These are phyloP conservation scores for Cucumis hystrix DNA, from an alignment of 306 rosid genomes.

Conservation along the genomic window DNA sequence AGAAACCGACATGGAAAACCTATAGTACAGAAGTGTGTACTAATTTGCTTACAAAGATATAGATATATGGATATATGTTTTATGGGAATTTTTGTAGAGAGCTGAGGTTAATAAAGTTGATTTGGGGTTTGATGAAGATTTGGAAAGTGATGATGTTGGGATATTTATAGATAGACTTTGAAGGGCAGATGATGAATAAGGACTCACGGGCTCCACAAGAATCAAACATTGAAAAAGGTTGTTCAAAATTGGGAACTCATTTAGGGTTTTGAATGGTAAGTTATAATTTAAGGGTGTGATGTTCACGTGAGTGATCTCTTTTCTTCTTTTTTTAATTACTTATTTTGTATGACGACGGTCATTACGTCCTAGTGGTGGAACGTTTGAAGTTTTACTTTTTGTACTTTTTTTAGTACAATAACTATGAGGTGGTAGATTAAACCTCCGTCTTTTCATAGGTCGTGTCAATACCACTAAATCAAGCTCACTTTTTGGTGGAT, in stretches of 20 bases:
- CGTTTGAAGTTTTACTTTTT: too few relatives aligned
- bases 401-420: too few relatives aligned
- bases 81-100: background rate
- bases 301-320: background rate
- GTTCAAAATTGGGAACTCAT: background rate
- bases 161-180: background rate
- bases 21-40: background rate
- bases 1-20: constrained; percentile 1
- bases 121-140: background rate
- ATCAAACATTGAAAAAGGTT: background rate
- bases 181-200: background rate
- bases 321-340: too few relatives aligned
- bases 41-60: background rate
- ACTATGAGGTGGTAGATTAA: too few relatives aligned
- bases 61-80: background rate
- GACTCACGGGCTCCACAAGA: background rate
- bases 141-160: background rate
- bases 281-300: background rate
- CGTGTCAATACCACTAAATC: too few relatives aligned
- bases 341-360: too few relatives aligned
- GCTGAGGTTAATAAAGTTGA: background rate
- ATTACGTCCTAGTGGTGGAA: too few relatives aligned
- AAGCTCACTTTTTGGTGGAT: too few relatives aligned
- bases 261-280: background rate
- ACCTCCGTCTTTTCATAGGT: too few relatives aligned